Evolutionary conservation across 2,329 filamentous ascomycete species (phyloP), one percentile per base, ranked within the genome.

Genomic region (Chlorencoelia australis): DNA sequence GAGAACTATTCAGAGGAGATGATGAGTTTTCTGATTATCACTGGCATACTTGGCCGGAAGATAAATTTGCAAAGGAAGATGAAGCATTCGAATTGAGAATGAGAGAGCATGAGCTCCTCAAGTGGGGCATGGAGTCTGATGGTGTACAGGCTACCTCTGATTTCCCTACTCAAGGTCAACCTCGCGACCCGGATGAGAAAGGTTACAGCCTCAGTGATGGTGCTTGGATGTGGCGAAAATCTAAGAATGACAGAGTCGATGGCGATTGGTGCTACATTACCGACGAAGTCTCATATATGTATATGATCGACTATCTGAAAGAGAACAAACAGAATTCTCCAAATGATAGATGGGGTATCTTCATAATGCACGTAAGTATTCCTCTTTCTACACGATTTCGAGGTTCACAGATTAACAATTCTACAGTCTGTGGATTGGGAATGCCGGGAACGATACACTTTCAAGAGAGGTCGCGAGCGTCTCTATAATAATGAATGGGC

Each of bases 181-280:
- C 15, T n/a, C 30, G 31, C 19, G 15, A 29, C 1, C 20, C 17
- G 2, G 5, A 22, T 7, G 38, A 33, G 4, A 37, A 32, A 14
- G 49, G 50, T 5, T 52, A 50, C 17, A 50, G 41, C 9, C 34
- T 53, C 2, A 30, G 39, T 3, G 41, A 52, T 34, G 51, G 51
- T 5, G 43, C 51, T 16, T 54, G 50, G 50, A 25, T 47, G 14
- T 53, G 46, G 26, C 42, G 40, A 27, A 22, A 50, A 2, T n/a
- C 25, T 11, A 11, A 32, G 21, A 22, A 26, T 17, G 26, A 21
- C 9, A 31, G 19, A 21, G 3, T 11, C 4, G 35, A 35, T 10
- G 18, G 24, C 7, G 19, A 13, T 2, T 39, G 36, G 36, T 9
- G 3, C 7, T 15, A 9, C 7, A 22, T 43, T 25, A 22, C 4